phyloP scores from a whole-genome alignment of 768 basidiomycete genomes.

The Mycena vitilis region DNA sequence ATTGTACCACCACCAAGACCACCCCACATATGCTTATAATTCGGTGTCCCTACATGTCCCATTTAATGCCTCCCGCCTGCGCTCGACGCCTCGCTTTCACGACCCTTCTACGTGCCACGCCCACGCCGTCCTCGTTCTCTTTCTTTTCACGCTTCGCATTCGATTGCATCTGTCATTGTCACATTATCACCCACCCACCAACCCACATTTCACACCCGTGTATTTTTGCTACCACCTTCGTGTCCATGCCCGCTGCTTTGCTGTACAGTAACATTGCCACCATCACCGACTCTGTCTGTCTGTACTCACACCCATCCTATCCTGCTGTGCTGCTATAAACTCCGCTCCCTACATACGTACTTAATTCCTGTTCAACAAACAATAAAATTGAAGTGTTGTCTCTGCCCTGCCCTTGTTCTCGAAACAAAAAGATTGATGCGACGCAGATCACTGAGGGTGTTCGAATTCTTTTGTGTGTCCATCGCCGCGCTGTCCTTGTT shows the following conservation, averaged over 20 bases:
- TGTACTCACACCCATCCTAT: not conserved
- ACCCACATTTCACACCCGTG: constrained; percentile 7
- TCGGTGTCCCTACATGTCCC: constrained; percentile 17
- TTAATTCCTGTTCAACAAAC: not conserved
- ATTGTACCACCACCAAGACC: constrained; percentile 22
- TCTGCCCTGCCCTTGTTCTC: constrained; percentile 4
- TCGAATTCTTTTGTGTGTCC: constrained; percentile 1
- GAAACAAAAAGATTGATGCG: constrained; percentile 9
- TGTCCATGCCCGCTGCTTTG: constrained; percentile 15
- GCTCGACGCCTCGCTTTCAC: constrained; percentile 10
- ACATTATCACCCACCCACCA: not conserved
- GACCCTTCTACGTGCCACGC: not conserved
- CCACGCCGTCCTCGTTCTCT: not conserved
- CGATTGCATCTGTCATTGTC: constrained; percentile 20
- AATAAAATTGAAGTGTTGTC: not conserved
- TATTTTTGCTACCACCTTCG: constrained; percentile 20
- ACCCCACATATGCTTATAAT: constrained; percentile 1
- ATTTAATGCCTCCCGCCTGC: constrained; percentile 18
- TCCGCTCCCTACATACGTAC: not conserved
- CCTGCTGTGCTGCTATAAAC: constrained; percentile 3
- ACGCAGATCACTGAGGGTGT: constrained; percentile 4
- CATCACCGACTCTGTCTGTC: not conserved
- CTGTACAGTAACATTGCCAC: constrained; percentile 10
- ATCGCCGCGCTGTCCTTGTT: not conserved
- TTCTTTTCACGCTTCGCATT: not conserved